Conservation (phyloP, 106 monocot species). For the Dendrobium nobile region DNA sequence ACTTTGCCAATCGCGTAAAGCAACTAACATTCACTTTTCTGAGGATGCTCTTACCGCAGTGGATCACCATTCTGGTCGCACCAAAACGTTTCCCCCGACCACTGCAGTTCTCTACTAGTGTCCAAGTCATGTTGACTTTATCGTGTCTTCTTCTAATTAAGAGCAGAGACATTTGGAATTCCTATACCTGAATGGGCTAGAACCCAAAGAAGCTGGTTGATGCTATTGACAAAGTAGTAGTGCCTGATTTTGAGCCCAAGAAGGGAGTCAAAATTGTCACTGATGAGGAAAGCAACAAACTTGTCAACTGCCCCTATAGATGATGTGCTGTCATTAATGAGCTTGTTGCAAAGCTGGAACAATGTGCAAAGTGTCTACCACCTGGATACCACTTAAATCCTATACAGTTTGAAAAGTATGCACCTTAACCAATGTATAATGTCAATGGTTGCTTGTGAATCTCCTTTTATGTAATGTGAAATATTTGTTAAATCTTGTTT, state of each 20-base stretch:
- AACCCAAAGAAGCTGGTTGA: conserved; percentile 47
- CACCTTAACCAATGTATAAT: neutral
- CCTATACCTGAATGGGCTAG: conserved; percentile 65
- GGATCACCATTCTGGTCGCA: conserved; percentile 81
- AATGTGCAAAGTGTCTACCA: conserved; percentile 50
- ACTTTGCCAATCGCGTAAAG: conserved; percentile 81
- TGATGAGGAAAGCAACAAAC: conserved; percentile 78
- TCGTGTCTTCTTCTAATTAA: conserved; percentile 68
- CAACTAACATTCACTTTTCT: conserved; percentile 81
- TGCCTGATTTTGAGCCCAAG: conserved; percentile 75
- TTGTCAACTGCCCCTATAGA: conserved; percentile 58
- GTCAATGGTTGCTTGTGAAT: neutral
- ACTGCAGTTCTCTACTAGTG: conserved; percentile 57
- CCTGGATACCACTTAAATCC: conserved; percentile 71
- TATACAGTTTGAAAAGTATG: conserved; percentile 85
- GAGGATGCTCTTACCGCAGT: conserved; percentile 67
- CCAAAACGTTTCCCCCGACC: conserved; percentile 81
- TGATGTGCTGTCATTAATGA: conserved; percentile 64
- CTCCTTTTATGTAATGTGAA: neutral
- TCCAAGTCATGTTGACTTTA: conserved; percentile 58
- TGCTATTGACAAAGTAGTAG: conserved; percentile 44
- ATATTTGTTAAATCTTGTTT: neutral
- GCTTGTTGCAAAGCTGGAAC: conserved; percentile 55
- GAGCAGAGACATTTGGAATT: conserved; percentile 77
- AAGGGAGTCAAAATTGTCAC: conserved; percentile 75